Percentiles rank a stretch among this genome's conserved stretches.
Conservation (phyloP, 2,329 filamentous ascomycete species). For the Seiridium cupressi region DNA sequence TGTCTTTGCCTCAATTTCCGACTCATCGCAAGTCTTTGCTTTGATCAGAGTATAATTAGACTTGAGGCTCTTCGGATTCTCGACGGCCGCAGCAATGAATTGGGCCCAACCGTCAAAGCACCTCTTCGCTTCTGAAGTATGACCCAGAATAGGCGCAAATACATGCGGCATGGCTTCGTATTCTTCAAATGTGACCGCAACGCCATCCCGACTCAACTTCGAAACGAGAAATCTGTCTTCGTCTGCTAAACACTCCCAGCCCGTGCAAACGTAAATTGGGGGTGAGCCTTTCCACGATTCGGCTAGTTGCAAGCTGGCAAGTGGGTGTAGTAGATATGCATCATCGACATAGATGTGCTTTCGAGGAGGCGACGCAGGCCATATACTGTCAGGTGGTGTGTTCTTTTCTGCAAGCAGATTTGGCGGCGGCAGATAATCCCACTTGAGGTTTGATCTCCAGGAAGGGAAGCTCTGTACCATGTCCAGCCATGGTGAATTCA, state of each 20-base stretch:
- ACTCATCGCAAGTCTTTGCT: slow-evolving; percentile 51
- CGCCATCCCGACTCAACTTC: slow-evolving; percentile 54
- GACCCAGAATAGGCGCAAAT: slow-evolving; percentile 59
- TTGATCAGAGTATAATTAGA: slow-evolving; percentile 44
- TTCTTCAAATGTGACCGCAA: slow-evolving; percentile 64
- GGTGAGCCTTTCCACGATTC: slow-evolving; percentile 60
- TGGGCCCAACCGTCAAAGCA: slow-evolving; percentile 55
- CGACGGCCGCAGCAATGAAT: slow-evolving; percentile 49
- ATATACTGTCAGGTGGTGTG: slow-evolving; percentile 47
- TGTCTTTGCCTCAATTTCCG: slow-evolving; percentile 37
- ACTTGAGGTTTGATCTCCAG: slow-evolving; percentile 48
- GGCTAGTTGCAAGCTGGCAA: slow-evolving; percentile 62
- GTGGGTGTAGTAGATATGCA: slow-evolving; percentile 58
- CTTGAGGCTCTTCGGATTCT: slow-evolving; percentile 28
- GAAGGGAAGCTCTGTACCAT: slow-evolving; percentile 62
- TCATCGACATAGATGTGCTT: slow-evolving; percentile 55
- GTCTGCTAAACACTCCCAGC: slow-evolving; percentile 71
- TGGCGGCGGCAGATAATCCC: slow-evolving; percentile 63
- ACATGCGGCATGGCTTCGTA: slow-evolving; percentile 81
- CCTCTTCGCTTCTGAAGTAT: slow-evolving; percentile 40
- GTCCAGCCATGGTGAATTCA: slow-evolving; percentile 71
- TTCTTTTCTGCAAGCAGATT: slow-evolving; percentile 23
- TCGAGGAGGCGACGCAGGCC: slow-evolving; percentile 57
- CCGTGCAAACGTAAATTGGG: slow-evolving; percentile 67
- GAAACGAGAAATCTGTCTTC: slow-evolving; percentile 62